A percentile compares a stretch with the other conserved stretches of the same genome.
phyloP scores from a whole-genome alignment of 2,329 filamentous ascomycete species.

The Phaeosphaeria sp. region DNA sequence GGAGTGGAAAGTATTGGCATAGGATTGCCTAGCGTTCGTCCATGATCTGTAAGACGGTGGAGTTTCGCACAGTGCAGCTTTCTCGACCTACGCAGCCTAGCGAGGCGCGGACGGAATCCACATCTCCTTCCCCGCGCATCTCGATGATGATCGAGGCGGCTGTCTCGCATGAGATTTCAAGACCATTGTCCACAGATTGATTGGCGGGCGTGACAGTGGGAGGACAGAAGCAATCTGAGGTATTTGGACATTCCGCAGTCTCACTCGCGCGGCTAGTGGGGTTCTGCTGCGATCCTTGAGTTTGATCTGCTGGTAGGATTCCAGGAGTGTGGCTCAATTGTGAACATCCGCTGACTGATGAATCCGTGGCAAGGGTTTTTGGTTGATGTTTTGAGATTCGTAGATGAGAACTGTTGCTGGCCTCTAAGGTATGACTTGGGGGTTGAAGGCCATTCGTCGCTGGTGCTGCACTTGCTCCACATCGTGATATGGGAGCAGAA shows the following conservation, averaged over 20 bases:
- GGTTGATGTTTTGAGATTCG: background rate
- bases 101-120: conserved; percentile 21
- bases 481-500: background rate
- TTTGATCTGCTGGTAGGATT: background rate
- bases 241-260: conserved; percentile 19
- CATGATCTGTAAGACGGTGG: conserved; percentile 32
- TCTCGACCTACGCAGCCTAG: conserved; percentile 25
- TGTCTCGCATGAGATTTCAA: conserved; percentile 36
- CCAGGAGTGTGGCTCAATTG: background rate
- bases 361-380: background rate
- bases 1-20: background rate
- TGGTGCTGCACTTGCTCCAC: background rate
- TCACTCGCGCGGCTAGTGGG: conserved; percentile 5
- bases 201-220: conserved; percentile 4
- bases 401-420: background rate
- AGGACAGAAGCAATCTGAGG: conserved; percentile 29
- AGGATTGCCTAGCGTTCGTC: conserved; percentile 22
- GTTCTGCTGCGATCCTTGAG: background rate
- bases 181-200: conserved; percentile 3
- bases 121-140: conserved; percentile 34
- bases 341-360: background rate
- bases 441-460: background rate
- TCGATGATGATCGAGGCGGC: conserved; percentile 36
- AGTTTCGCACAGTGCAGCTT: conserved; percentile 30
- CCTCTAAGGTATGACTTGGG: background rate